Evolutionary conservation across 139 green algal species (phyloP), one percentile per base, ranked within the genome.

Genomic region (Yamagishiella unicocca): DNA sequence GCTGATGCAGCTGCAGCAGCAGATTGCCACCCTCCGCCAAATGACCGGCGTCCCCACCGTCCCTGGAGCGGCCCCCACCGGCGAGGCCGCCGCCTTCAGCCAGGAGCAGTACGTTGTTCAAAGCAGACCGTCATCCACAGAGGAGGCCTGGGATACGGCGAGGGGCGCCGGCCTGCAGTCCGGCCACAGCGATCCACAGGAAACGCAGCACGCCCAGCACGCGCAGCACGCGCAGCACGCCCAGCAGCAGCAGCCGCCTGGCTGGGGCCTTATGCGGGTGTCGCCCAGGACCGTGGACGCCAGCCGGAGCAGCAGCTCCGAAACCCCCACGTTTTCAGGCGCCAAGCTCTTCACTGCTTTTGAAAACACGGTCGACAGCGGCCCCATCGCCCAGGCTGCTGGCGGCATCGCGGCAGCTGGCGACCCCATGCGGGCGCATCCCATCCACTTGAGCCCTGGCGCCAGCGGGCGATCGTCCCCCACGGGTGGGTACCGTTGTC

Each of bases 1-100:
- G 40, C 61, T 85, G n/a, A 62, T 42, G 42, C 79, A 76, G 42
- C 79, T 85, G 42, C 79, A 85, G 61, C 61, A 29, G 19, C 61
- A 85, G 62, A 21, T 85, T 1, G 79, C 40, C 14, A 62, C 62
- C 12, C 62, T 85, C 9, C 37, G 54, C 4, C 21, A 33, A 21
- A 19, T 35, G 17, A 12, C 45, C 1, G 46, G 74, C 74, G n/a
- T 19, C 70, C 3, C 4, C 40, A 24, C 31, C 74, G 35, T 31
- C 50, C 12, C 31, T 10, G 24, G 46, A 46, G 46, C 46, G 14
- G 74, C 74, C 45, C 5, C 6, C 64, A 72, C 19, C 64, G 31
- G 21, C 70, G 70, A 17, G 2, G 37, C 38, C 38, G 70, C 38
- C 22, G 70, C 9, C 37, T 35, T 17, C 50, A 25, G 50, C 14